phyloP scores from a whole-genome alignment of 208 protist species.

The Naegleria lovaniensis region DNA sequence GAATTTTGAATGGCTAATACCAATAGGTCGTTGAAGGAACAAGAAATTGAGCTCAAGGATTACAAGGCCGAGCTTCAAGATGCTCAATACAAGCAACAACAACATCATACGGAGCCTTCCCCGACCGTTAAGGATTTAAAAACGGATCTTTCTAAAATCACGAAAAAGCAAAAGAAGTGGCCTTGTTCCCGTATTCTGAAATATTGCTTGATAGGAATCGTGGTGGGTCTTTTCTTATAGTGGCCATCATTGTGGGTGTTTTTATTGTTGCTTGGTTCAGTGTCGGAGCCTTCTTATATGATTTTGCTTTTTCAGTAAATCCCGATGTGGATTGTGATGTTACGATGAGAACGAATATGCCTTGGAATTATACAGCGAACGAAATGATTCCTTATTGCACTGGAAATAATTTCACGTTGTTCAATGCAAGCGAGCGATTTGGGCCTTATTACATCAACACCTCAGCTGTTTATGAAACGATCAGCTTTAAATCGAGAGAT shows the following conservation, averaged over 20 bases:
- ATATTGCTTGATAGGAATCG: no score
- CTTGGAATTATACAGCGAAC: background rate
- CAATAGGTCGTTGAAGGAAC: background rate
- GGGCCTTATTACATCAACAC: background rate
- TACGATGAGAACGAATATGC: background rate
- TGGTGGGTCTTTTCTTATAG: no score
- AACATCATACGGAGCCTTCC: no score
- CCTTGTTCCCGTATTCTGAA: no score
- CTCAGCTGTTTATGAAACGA: background rate
- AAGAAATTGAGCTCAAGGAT: background rate
- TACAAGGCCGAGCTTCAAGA: background rate
- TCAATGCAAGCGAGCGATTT: background rate
- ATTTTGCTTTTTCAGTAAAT: background rate
- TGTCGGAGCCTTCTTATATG: background rate
- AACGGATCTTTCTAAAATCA: no score
- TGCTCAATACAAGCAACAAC: background rate
- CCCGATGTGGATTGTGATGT: background rate
- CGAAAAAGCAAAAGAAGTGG: background rate
- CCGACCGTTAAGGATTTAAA: no score
- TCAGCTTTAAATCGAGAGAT: background rate
- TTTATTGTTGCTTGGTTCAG: no score
- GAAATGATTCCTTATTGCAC: background rate
- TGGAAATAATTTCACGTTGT: background rate
- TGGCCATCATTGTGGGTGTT: no score
- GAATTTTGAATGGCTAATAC: background rate